Conservation (phyloP, 177 flowering plant genomes). For the Vitis hybrid region DNA sequence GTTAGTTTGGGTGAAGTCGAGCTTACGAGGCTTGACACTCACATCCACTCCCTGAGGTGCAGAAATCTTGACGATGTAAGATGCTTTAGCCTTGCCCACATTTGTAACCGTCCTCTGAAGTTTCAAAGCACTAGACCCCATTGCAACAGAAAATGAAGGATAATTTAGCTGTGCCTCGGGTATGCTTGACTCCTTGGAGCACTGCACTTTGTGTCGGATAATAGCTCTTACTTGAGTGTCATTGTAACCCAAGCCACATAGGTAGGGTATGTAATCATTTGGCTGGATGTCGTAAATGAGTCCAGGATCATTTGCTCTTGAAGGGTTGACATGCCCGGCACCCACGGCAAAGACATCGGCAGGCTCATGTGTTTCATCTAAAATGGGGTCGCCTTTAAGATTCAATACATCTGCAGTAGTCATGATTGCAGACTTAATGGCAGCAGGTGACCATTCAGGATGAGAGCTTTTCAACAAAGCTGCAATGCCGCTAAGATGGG, state of each 20-base stretch:
- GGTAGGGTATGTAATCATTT: conserved; percentile 30
- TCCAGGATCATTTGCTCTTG: conserved; percentile 37
- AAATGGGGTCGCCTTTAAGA: conserved; percentile 15
- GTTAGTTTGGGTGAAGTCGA: too few species aligned
- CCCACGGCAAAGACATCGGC: conserved; percentile 31
- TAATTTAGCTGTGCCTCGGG: conserved; percentile 18
- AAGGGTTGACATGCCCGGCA: conserved; percentile 41
- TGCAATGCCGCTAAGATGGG: conserved; percentile 44
- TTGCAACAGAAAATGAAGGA: too few species aligned
- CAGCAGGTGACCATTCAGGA: conserved; percentile 36
- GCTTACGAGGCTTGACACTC: too few species aligned
- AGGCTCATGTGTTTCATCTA: conserved; percentile 18
- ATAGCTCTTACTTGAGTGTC: conserved; percentile 20
- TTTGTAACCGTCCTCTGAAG: too few species aligned
- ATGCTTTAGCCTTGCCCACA: too few species aligned
- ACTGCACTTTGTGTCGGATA: conserved; percentile 11
- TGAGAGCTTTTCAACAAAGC: conserved; percentile 37
- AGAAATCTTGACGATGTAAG: too few species aligned
- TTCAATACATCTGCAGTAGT: conserved; percentile 19
- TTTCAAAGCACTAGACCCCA: too few species aligned
- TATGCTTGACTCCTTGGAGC: conserved; percentile 16
- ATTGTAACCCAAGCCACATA: conserved; percentile 32
- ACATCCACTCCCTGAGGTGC: too few species aligned
- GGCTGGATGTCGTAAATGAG: conserved; percentile 29
- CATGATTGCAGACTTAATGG: conserved; percentile 33